phyloP scores from a whole-genome alignment of 2,329 filamentous ascomycete species.

The Trichoderma brevicompactum region DNA sequence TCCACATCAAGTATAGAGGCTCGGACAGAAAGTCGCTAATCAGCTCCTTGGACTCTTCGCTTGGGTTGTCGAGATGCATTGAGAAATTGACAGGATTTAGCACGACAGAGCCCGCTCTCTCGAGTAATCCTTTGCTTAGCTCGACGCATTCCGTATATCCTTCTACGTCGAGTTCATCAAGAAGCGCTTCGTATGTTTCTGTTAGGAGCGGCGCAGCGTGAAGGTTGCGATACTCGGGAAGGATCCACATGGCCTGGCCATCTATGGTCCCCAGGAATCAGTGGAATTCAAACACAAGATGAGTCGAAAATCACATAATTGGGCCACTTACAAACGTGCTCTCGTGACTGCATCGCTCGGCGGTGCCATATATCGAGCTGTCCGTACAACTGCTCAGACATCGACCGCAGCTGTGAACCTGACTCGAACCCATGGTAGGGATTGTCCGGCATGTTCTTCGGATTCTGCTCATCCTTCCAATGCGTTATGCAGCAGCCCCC shows the following conservation, averaged over 20 bases:
- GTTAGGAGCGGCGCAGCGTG: neutral
- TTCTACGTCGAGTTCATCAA: neutral
- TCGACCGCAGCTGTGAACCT: neutral
- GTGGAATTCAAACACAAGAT: neutral
- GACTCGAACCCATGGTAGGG: slow-evolving; percentile 1
- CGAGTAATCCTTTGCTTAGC: neutral
- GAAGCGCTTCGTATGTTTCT: neutral
- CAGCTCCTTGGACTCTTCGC: neutral
- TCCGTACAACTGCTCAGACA: slow-evolving; percentile 16
- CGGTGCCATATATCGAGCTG: slow-evolving; percentile 7
- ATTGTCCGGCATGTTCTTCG: slow-evolving; percentile 8
- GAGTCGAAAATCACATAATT: neutral
- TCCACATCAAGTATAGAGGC: slow-evolving; percentile 5
- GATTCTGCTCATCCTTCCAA: slow-evolving; percentile 7
- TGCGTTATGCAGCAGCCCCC: slow-evolving; percentile 4
- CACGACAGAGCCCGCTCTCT: neutral
- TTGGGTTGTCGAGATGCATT: neutral
- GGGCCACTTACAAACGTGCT: neutral
- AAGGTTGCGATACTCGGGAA: neutral
- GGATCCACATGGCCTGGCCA: neutral
- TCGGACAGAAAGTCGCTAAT: neutral
- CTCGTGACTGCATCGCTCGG: neutral
- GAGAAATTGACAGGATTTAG: neutral
- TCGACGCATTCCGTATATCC: slow-evolving; percentile 1
- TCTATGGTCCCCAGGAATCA: neutral